Evolutionary conservation across 768 basidiomycete species (phyloP).

Genomic region (Boletellus sp.): DNA sequence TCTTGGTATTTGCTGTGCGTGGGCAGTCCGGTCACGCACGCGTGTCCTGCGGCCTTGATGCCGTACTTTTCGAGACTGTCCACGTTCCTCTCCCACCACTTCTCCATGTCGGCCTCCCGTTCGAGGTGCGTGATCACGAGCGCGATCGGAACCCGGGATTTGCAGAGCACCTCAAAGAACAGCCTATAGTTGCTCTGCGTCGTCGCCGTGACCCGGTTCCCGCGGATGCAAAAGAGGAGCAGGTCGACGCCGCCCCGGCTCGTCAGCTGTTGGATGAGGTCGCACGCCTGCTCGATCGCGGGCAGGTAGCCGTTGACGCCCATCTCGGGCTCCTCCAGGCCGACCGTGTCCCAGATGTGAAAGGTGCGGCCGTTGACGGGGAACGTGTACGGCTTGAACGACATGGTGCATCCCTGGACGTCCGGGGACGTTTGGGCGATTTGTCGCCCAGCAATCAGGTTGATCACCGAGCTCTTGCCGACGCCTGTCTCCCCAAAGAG

Average conservation of each 20-base stretch:
- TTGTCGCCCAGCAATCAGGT: constrained; percentile 26
- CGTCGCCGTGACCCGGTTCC: constrained; percentile 37
- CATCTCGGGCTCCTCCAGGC: constrained; percentile 32
- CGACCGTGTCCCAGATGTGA: constrained; percentile 35
- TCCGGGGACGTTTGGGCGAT: constrained; percentile 26
- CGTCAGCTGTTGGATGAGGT: constrained; percentile 33
- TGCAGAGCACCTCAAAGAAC: constrained; percentile 43
- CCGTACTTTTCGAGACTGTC: constrained; percentile 21
- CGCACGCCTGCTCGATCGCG: constrained; percentile 29
- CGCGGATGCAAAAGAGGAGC: constrained; percentile 41
- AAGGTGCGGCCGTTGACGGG: constrained; percentile 13
- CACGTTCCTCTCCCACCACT: constrained; percentile 33
- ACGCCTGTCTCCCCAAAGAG: constrained; percentile 44
- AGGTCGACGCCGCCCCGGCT: constrained; percentile 36
- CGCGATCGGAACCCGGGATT: constrained; percentile 28
- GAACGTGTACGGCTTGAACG: constrained; percentile 27
- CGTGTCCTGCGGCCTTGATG: constrained; percentile 29
- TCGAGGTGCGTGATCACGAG: constrained; percentile 39
- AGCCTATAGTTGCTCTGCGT: constrained; percentile 39
- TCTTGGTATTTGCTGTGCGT: constrained; percentile 26
- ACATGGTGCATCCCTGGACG: constrained; percentile 38
- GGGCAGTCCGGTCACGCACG: constrained; percentile 35
- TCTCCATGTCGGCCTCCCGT: constrained; percentile 31
- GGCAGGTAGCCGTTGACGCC: constrained; percentile 25
- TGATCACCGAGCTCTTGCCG: constrained; percentile 35